Evolutionary conservation across 371 early-diverging fungal species (phyloP), one percentile per base, ranked within the genome.

Genomic region (Mortierella sp.): DNA sequence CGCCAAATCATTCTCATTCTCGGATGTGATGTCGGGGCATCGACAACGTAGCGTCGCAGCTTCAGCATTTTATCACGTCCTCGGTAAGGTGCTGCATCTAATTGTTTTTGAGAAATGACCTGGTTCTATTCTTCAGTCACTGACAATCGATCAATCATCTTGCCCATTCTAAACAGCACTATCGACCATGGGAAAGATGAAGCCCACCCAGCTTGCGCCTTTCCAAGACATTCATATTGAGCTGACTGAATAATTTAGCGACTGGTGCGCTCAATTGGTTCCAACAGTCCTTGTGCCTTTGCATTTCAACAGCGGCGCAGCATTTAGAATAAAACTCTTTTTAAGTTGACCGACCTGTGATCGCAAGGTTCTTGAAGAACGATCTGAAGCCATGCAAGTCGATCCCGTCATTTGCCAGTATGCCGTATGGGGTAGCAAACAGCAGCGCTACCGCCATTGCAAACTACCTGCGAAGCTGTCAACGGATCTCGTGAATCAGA

Each of bases 341-440:
- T n/a, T n/a, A n/a, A n/a, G n/a, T n/a, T n/a, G n/a, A n/a, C n/a
- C n/a, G n/a, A n/a, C n/a, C n/a, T n/a, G n/a, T n/a, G n/a, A n/a
- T n/a, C n/a, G n/a, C n/a, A n/a, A n/a, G n/a, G n/a, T n/a, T n/a
- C n/a, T n/a, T n/a, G n/a, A n/a, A 39, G 28, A 51, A 28, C 42
- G 51, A 43, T 34, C 19, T 31, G 39, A 52, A 27, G n/a, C 34
- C 31, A 70, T 70, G 70, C 63, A 63, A 19, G 39, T 31, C 34
- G 61, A 61, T 45, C 72, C 73, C 7, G 61, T 73, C 64, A 73
- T 67, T 41, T 73, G 73, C 49, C 73, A 73, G 52, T 64, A 73
- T 52, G 48, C 73, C 19, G 48, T 67, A 52, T 73, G 73, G 73
- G 68, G 68, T 13, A 64, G 67, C 45, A 73, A 73, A 48, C 73